These are phyloP conservation scores for Luffa acutangula DNA, from an alignment of 306 rosid genomes.

Conservation along the genomic window DNA sequence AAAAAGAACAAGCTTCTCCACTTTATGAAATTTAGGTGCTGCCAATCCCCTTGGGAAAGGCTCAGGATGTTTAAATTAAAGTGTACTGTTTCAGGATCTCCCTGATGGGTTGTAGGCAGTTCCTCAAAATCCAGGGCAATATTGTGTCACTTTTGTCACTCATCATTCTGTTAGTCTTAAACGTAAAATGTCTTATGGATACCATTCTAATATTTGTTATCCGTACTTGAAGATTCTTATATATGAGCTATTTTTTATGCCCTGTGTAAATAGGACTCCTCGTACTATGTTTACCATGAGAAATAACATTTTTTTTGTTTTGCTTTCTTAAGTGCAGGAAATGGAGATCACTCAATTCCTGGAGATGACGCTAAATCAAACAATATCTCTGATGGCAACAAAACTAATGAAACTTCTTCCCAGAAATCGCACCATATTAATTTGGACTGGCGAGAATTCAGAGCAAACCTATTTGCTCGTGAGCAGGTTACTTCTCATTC, in stretches of 20 bases:
- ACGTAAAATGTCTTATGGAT: background rate
- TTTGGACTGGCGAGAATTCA: conserved; percentile 89
- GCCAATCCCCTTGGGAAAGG: background rate
- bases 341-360: conserved; percentile 61
- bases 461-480: conserved; percentile 66
- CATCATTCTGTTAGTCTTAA: background rate
- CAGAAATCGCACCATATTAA: conserved; percentile 34
- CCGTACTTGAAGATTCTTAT: background rate
- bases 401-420: conserved; percentile 30
- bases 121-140: background rate
- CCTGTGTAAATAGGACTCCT: background rate
- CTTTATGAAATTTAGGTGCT: background rate
- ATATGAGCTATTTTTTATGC: background rate
- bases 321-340: conserved; percentile 35
- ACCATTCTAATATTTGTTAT: background rate
- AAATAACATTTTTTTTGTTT: conserved; percentile 6
- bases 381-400: conserved; percentile 41
- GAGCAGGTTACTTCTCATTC: conserved; percentile 61
- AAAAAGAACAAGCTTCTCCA: conserved; percentile 2
- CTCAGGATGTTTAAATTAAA: background rate
- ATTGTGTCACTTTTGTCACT: background rate
- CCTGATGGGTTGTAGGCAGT: background rate
- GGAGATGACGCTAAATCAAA: conserved; percentile 55
- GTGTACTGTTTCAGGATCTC: background rate
- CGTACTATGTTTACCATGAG: background rate